Base-by-base conservation (phyloP, 495 filamentous ascomycete genomes). In the Lineolata rhizophorae region DNA sequence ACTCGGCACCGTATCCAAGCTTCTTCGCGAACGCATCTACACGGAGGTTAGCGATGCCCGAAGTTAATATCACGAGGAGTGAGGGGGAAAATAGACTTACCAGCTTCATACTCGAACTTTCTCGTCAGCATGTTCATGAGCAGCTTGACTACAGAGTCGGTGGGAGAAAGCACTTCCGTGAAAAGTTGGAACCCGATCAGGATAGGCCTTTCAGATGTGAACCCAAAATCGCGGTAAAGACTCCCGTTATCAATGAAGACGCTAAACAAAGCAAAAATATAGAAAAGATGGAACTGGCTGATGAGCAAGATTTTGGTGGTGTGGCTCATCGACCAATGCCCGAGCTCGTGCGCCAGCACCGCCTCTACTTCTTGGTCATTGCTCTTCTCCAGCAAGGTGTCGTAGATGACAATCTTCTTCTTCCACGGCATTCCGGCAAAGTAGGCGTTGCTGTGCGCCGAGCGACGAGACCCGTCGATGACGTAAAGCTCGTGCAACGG, bases 371-470 rank as follows among this genome's bases (percentile, higher is more conserved):
- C 87, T 43, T 83, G 65, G 2, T 73, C 68, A 41, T 81, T 69
- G 50, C 73, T 84, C 62, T 95, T 90, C 53, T 94, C 85, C 32
- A 97, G 83, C 40, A 97, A 54, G 8, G 87, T 97, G 47, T 97
- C 87, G 45, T 90, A 97, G 48, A 97, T 90, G 43, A 97, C 87
- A 56, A 97, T 97, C 59, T 93, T 87, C 67, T 97, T 97, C 67
- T 92, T 94, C 84, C 87, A 95, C 4, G 87, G 87, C 34, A 97
- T 64, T 32, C 87, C 87, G 40, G 87, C 92, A 57, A 97, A 97
- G 56, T 95, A 97, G 28, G 87, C 87, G 47, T 97, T 97, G 59
- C 78, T 90, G 57, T 97, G 87, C 18, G 87, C 82, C 45, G 76
- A 85, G 39, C 87, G 73, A 65, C 92, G 94, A 61, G 82, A 92